Conservation (phyloP, 75 land plant species). For the Cupressus sempervirens region DNA sequence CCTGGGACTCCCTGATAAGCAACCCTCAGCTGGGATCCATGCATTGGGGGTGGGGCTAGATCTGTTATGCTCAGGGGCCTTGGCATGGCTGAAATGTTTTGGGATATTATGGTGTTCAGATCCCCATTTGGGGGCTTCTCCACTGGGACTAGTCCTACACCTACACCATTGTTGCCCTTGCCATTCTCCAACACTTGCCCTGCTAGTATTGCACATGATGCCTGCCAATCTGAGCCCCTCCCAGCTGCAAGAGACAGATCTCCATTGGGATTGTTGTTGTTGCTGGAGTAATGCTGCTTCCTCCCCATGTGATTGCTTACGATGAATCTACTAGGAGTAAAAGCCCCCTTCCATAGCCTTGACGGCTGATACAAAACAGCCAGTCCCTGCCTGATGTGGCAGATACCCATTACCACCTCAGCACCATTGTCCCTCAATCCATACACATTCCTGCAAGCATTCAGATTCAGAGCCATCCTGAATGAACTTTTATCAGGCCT, state of each 20-base stretch:
- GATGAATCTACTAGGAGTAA: background rate
- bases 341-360: background rate
- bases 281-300: background rate
- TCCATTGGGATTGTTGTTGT: background rate
- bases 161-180: background rate
- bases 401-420: background rate
- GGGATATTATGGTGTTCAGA: constrained; percentile 1
- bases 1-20: constrained; percentile 84
- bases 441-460: background rate
- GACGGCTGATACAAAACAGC: background rate
- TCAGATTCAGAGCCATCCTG: background rate
- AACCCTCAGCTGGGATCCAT: constrained; percentile 62
- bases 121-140: background rate
- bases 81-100: constrained; percentile 15
- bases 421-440: background rate
- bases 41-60: constrained; percentile 67
- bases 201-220: constrained; percentile 33
- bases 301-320: background rate
- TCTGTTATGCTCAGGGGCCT: constrained; percentile 14
- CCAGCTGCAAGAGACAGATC: constrained; percentile 2
- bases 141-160: constrained; percentile 4
- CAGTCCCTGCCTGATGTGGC: background rate
- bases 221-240: constrained; percentile 29
- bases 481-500: background rate
- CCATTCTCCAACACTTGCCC: constrained; percentile 6